These are phyloP conservation scores for Acer yangbiense DNA, from an alignment of 345 rosid species.

Conservation along the genomic window DNA sequence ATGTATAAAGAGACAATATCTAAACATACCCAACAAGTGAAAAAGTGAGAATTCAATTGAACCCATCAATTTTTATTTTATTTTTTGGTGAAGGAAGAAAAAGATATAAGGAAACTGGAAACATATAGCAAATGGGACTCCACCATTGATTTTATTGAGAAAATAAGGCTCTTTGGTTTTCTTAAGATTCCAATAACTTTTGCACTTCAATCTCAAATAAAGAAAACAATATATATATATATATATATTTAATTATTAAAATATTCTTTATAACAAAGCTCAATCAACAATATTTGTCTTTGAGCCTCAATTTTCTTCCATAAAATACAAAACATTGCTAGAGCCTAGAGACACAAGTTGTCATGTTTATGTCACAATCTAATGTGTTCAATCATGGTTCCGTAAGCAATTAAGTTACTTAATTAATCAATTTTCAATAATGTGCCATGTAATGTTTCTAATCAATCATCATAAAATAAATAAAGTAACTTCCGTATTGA, in stretches of 20 bases:
- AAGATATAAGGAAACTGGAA: not conserved
- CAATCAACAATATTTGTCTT: slow-evolving; percentile 1
- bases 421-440: not conserved
- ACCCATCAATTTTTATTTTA: not conserved
- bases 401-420: slow-evolving; percentile 21
- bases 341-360: slow-evolving; percentile 16
- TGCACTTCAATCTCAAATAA: slow-evolving; percentile 6
- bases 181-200: slow-evolving; percentile 27
- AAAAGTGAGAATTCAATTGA: not conserved
- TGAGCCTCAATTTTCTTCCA: slow-evolving; percentile 1
- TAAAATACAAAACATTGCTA: slow-evolving; percentile 4
- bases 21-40: not conserved
- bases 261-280: not conserved
- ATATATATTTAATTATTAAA: not conserved
- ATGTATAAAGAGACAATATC: slow-evolving; percentile 3
- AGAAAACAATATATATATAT: not conserved
- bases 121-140: slow-evolving; percentile 7
- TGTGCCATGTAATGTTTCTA: not conserved
- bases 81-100: not conserved
- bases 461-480: not conserved
- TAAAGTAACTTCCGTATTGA: not conserved
- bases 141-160: slow-evolving; percentile 5
- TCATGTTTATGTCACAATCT: slow-evolving; percentile 20
- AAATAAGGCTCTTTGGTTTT: slow-evolving; percentile 18
- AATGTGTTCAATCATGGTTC: slow-evolving; percentile 16